phyloP scores from a whole-genome alignment of 345 rosid species.

The Brassica carinata region DNA sequence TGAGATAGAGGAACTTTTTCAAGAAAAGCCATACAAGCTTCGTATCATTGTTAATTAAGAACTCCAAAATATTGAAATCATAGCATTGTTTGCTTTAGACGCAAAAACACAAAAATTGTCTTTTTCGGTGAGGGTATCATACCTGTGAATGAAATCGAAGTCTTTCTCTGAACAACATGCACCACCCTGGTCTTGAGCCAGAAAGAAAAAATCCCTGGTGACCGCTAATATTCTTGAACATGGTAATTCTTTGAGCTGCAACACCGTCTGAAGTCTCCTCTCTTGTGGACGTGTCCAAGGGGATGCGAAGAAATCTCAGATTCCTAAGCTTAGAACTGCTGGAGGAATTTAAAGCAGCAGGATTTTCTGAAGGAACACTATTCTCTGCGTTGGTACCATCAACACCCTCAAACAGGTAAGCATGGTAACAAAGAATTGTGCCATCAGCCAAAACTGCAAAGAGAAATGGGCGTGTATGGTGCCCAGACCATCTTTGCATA shows the following conservation, averaged over 20 bases:
- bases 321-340: constrained; percentile 82
- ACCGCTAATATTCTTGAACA: constrained; percentile 83
- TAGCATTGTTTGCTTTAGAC: constrained; percentile 16
- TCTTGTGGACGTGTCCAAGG: constrained; percentile 77
- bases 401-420: constrained; percentile 80
- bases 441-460: constrained; percentile 92
- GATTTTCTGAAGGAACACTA: constrained; percentile 49
- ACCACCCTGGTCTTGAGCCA: constrained; percentile 96
- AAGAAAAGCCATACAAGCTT: constrained; percentile 22
- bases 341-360: constrained; percentile 46
- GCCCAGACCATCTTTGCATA: constrained; percentile 94
- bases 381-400: constrained; percentile 65
- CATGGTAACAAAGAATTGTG: constrained; percentile 92
- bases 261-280: constrained; percentile 67
- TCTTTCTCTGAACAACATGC: constrained; percentile 92
- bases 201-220: constrained; percentile 92
- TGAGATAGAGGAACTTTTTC: constrained; percentile 30
- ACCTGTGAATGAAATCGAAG: constrained; percentile 98
- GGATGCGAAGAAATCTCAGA: constrained; percentile 70
- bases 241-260: constrained; percentile 66
- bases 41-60: background rate
- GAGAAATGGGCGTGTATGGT: constrained; percentile 84
- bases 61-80: background rate
- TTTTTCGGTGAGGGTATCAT: constrained; percentile 27
- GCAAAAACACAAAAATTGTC: constrained; percentile 9